Conservation (phyloP, 257 asterid genomes). For the Primulina huaijiensis region DNA sequence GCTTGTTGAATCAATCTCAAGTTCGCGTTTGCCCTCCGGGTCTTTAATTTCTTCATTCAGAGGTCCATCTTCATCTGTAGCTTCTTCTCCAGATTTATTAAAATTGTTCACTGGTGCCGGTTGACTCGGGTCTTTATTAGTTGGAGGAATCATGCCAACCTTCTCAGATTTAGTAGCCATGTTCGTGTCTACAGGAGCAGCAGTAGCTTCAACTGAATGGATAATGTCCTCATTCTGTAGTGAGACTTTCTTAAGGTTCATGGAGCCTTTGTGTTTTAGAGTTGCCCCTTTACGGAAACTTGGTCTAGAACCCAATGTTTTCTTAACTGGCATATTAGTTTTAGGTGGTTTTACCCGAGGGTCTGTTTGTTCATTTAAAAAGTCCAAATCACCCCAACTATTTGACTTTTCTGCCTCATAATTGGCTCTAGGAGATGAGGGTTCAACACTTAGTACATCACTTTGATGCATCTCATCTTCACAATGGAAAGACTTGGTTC, state of each 20-base stretch:
- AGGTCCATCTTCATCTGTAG: conserved; percentile 20
- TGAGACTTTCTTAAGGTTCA: conserved; percentile 33
- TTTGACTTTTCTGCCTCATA: conserved; percentile 26
- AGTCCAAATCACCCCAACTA: conserved; percentile 26
- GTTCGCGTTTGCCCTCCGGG: conserved; percentile 31
- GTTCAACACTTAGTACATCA: conserved; percentile 31
- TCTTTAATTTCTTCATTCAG: conserved; percentile 47
- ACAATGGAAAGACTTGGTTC: conserved; percentile 25
- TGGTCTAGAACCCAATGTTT: conserved; percentile 53
- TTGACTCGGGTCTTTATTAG: conserved; percentile 14
- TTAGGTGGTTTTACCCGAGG: conserved; percentile 34
- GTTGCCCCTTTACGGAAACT: conserved; percentile 34
- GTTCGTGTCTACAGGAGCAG: conserved; percentile 19
- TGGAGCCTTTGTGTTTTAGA: conserved; percentile 42
- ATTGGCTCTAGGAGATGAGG: conserved; percentile 27
- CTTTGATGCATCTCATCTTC: conserved; percentile 31
- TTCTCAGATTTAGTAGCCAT: conserved; percentile 31
- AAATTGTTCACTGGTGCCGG: conserved; percentile 7
- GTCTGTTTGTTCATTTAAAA: conserved; percentile 31
- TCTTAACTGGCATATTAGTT: conserved; percentile 46
- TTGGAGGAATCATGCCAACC: conserved; percentile 24
- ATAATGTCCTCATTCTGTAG: conserved; percentile 21
- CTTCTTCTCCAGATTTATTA: conserved; percentile 15
- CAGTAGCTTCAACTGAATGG: conserved; percentile 27
- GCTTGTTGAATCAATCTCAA: conserved; percentile 23